A percentile compares a stretch with the other conserved stretches of the same genome.
phyloP scores from a whole-genome alignment of 495 filamentous ascomycete genomes.

The Penicillium parvum region DNA sequence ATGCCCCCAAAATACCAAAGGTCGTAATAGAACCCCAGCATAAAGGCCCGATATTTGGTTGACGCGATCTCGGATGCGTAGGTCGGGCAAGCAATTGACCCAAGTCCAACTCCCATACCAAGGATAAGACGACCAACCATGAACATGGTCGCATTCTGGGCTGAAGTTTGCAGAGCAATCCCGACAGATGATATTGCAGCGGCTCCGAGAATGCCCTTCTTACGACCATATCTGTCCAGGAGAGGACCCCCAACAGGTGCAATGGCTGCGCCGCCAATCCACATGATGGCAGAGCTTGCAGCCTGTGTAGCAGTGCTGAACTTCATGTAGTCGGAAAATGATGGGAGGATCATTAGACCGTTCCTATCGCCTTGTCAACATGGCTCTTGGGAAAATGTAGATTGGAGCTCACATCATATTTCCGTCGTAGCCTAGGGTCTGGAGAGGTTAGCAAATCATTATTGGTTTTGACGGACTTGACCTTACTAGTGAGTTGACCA shows the following conservation, averaged over 20 bases:
- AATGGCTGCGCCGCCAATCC: neutral
- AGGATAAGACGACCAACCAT: neutral
- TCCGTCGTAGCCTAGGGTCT: too few relatives aligned
- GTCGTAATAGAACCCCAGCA: too few relatives aligned
- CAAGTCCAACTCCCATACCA: neutral
- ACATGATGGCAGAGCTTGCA: neutral
- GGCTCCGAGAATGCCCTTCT: neutral
- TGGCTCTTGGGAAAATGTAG: too few relatives aligned
- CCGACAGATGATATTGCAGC: neutral
- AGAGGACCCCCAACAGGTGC: neutral
- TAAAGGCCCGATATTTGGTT: too few relatives aligned
- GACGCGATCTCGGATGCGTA: too few relatives aligned
- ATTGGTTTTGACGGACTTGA: too few relatives aligned
- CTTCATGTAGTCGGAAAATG: neutral
- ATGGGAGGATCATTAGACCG: constrained; percentile 4
- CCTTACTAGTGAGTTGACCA: too few relatives aligned
- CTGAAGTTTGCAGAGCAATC: neutral
- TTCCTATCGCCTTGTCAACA: constrained; percentile 2
- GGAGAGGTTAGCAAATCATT: too few relatives aligned
- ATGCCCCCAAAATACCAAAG: too few relatives aligned
- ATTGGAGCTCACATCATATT: too few relatives aligned
- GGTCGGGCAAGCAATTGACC: neutral
- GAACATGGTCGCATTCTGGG: neutral
- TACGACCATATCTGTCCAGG: neutral
- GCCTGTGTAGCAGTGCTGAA: neutral